Evolutionary conservation across 2,329 filamentous ascomycete species (phyloP).

Genomic region (Colletotrichum cereale): DNA sequence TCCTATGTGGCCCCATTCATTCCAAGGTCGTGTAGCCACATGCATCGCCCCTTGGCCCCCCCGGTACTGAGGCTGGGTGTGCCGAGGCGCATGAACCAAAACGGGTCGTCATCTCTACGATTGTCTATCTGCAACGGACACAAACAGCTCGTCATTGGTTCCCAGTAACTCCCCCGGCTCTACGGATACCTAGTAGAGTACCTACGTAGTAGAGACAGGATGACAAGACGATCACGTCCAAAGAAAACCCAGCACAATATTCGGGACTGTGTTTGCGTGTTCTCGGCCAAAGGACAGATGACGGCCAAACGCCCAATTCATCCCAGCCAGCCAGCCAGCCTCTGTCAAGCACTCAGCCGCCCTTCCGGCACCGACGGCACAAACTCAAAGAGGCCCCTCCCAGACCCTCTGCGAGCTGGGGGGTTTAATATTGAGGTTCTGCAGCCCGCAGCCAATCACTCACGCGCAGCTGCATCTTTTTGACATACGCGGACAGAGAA

Average conservation of each 20-base stretch:
- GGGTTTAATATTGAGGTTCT: constrained; percentile 17
- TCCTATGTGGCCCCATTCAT: not conserved
- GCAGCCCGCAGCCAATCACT: constrained; percentile 36
- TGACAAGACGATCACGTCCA: constrained; percentile 13
- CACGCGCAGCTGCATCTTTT: constrained; percentile 30
- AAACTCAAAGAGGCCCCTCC: constrained; percentile 5
- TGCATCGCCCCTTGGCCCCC: not conserved
- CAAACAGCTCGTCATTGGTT: constrained; percentile 20
- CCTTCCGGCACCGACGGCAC: constrained; percentile 34
- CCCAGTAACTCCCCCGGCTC: constrained; percentile 22
- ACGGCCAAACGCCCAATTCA: not conserved
- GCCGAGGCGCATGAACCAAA: constrained; percentile 32
- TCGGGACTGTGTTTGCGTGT: constrained; percentile 8
- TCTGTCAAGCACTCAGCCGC: constrained; percentile 14
- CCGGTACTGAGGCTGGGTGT: constrained; percentile 16
- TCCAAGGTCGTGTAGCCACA: not conserved
- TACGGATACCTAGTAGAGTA: too few species aligned
- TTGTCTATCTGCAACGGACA: constrained; percentile 36
- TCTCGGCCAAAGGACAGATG: not conserved
- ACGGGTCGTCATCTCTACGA: constrained; percentile 31
- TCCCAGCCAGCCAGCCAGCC: constrained; percentile 11
- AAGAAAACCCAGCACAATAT: constrained; percentile 7
- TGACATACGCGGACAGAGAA: constrained; percentile 31
- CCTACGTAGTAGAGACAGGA: constrained; percentile 23
- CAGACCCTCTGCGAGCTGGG: constrained; percentile 25